Evolutionary conservation across 2,329 filamentous ascomycete species (phyloP).

Genomic region (Chaetothyriales sp.): DNA sequence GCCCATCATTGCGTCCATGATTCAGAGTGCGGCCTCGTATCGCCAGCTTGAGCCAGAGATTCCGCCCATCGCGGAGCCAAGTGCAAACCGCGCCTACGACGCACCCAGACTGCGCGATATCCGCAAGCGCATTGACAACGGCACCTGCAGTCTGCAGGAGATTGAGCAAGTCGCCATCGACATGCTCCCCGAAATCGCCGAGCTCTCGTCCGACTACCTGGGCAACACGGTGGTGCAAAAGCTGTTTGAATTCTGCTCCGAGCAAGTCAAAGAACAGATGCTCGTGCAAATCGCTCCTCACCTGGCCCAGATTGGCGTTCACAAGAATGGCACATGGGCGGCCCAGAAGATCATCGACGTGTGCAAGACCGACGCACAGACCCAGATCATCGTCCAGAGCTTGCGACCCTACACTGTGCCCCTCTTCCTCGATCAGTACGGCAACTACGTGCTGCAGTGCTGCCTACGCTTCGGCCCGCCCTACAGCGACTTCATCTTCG

Average conservation of each 20-base stretch:
- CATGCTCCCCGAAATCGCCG: constrained; percentile 94
- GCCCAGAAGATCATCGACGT: constrained; percentile 99
- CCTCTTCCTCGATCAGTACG: constrained; percentile 92
- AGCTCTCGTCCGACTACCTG: constrained; percentile 87
- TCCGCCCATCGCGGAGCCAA: constrained; percentile 75
- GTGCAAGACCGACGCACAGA: constrained; percentile 70
- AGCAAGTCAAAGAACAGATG: constrained; percentile 83
- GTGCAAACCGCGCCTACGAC: constrained; percentile 78
- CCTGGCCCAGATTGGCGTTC: constrained; percentile 88
- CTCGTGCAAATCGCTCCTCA: constrained; percentile 75
- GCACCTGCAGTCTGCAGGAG: constrained; percentile 68
- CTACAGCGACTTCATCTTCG: constrained; percentile 93
- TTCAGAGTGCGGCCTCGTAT: constrained; percentile 66
- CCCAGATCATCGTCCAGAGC: constrained; percentile 69
- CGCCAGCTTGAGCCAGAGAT: constrained; percentile 67
- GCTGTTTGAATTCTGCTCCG: constrained; percentile 90
- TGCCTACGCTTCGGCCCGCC: constrained; percentile 83
- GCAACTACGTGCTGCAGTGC: constrained; percentile 95
- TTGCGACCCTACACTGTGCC: constrained; percentile 77
- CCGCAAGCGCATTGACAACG: constrained; percentile 93
- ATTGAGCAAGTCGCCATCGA: constrained; percentile 84
- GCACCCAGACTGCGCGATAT: constrained; percentile 91
- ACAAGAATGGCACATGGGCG: constrained; percentile 99
- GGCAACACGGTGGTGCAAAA: constrained; percentile 99
- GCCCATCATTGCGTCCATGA: constrained; percentile 54